Conservation (phyloP, 2,329 filamentous ascomycete species). For the Ophiostoma tasmaniense region DNA sequence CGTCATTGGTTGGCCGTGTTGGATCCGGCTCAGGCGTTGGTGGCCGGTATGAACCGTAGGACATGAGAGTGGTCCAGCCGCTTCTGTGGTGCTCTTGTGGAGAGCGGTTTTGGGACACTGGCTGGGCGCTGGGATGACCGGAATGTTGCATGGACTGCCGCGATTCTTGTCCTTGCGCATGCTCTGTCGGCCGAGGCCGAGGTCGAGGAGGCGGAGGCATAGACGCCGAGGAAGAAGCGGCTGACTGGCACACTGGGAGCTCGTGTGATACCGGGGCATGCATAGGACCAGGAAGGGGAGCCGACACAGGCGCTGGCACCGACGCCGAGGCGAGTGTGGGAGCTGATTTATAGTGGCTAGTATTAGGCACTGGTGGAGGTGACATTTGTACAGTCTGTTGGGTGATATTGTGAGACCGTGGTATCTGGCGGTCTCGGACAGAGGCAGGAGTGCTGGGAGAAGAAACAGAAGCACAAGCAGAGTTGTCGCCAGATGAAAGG, state of each 20-base stretch:
- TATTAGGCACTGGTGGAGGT: not conserved
- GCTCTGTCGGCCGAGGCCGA: not conserved
- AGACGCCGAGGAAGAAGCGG: not conserved
- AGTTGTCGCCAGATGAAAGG: not conserved
- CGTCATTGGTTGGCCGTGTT: not conserved
- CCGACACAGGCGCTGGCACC: not conserved
- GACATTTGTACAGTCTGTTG: not conserved
- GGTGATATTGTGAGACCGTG: not conserved
- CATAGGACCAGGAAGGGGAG: not conserved
- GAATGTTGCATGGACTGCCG: not conserved
- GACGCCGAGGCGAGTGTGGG: not conserved
- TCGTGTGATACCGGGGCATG: not conserved
- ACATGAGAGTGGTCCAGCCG: not conserved
- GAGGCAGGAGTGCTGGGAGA: not conserved
- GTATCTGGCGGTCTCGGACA: not conserved
- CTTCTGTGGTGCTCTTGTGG: not conserved
- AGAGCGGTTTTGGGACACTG: not conserved
- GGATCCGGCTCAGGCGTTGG: not conserved
- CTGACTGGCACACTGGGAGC: not conserved
- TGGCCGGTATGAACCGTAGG: not conserved
- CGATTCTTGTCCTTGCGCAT: not conserved
- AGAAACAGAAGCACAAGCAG: not conserved
- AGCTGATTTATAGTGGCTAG: not conserved
- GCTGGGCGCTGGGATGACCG: not conserved
- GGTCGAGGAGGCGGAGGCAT: not conserved